These are phyloP conservation scores for Coleophoma crateriformis DNA, from an alignment of 2,329 filamentous ascomycete species.

Conservation along the genomic window DNA sequence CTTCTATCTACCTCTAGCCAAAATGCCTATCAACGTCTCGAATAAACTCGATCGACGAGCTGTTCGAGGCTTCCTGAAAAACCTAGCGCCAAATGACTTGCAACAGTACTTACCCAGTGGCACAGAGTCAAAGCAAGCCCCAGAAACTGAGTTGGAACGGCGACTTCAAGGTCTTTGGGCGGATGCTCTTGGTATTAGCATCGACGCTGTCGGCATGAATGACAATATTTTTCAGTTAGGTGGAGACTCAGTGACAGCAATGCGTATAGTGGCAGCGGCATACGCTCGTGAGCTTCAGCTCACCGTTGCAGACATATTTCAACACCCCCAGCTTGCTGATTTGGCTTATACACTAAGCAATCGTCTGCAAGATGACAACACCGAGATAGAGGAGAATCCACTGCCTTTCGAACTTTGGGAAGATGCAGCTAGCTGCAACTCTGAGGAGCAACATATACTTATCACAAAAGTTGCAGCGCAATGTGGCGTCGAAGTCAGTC, in stretches of 20 bases:
- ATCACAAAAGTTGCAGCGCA: neutral
- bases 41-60: conserved; percentile 26
- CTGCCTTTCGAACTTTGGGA: conserved; percentile 1
- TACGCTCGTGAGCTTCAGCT: neutral
- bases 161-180: conserved; percentile 1
- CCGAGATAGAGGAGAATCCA: neutral
- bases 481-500: neutral
- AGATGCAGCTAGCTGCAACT: neutral
- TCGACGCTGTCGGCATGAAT: neutral
- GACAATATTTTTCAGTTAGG: conserved; percentile 1
- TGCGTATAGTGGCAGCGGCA: conserved; percentile 1
- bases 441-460: neutral
- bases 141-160: neutral
- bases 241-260: conserved; percentile 1
- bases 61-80: neutral
- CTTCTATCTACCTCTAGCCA: conserved; percentile 22
- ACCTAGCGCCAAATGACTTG: neutral
- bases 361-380: neutral
- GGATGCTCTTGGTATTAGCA: neutral
- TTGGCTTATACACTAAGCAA: neutral
- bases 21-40: conserved; percentile 21
- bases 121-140: neutral
- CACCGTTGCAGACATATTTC: neutral
- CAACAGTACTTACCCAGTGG: neutral
- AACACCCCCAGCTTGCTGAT: neutral